Percentiles rank a stretch among this genome's conserved stretches.
These are phyloP conservation scores for Penstemon davidsonii DNA, from an alignment of 257 asterid genomes.

Conservation along the genomic window DNA sequence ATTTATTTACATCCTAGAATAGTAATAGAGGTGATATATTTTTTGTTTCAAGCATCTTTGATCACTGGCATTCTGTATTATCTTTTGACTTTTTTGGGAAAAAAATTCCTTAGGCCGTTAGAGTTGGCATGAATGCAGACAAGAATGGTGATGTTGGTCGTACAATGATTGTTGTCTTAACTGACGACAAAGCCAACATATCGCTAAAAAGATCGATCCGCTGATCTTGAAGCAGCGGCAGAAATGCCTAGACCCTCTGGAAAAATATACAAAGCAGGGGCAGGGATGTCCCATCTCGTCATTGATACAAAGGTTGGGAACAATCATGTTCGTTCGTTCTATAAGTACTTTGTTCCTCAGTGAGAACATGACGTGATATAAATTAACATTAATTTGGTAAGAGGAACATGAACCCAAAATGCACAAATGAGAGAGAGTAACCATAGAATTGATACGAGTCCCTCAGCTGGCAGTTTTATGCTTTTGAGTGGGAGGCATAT, in stretches of 20 bases:
- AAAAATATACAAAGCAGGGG: constrained; percentile 65
- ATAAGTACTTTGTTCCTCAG: too few relatives aligned
- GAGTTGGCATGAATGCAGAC: constrained; percentile 97
- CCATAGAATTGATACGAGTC: too few relatives aligned
- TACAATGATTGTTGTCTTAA: constrained; percentile 89
- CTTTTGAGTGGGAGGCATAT: constrained; percentile 36
- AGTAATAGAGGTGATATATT: too few relatives aligned
- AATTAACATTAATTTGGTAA: too few relatives aligned
- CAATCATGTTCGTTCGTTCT: too few relatives aligned
- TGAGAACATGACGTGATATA: too few relatives aligned
- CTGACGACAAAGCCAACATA: constrained; percentile 96
- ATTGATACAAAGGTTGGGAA: constrained; percentile 34
- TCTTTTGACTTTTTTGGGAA: neutral
- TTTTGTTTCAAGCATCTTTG: neutral
- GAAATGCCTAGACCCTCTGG: constrained; percentile 93
- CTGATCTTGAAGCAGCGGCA: constrained; percentile 74
- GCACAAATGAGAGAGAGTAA: neutral
- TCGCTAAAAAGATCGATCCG: constrained; percentile 77
- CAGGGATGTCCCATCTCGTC: constrained; percentile 66
- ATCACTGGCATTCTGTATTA: neutral
- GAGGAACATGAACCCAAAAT: neutral
- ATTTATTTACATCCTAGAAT: too few relatives aligned
- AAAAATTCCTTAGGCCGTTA: constrained; percentile 59
- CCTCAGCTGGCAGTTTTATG: constrained; percentile 34
- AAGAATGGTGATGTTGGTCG: constrained; percentile 98